phyloP scores from a whole-genome alignment of 176 grass and related monocot genomes.

The Carex kokanica region DNA sequence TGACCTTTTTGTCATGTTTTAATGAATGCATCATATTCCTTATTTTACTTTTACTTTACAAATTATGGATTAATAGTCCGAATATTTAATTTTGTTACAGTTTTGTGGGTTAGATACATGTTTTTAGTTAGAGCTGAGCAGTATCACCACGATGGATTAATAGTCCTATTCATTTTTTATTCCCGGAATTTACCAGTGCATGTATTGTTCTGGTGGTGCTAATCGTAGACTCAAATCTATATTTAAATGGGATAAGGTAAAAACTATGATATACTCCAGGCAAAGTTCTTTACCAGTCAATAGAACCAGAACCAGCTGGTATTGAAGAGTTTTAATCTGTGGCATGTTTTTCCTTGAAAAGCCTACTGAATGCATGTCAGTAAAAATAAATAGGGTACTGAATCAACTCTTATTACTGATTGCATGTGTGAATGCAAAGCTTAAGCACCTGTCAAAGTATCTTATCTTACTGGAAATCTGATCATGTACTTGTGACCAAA shows the following conservation, averaged over 20 bases:
- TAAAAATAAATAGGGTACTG: constrained; percentile 7
- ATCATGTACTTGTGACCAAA: constrained; percentile 21
- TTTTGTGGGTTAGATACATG: not conserved
- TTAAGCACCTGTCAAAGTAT: not conserved
- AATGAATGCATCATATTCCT: not conserved
- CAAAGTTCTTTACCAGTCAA: not conserved
- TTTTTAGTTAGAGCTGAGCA: not conserved
- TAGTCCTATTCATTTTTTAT: not conserved
- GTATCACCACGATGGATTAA: not conserved
- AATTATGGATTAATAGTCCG: not conserved
- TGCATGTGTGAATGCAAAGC: not conserved
- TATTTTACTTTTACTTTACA: not conserved
- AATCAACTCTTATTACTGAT: not conserved
- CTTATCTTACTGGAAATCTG: constrained; percentile 11
- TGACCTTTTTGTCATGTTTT: constrained; percentile 8
- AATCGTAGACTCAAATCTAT: not conserved
- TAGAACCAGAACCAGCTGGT: not conserved
- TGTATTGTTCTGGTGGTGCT: not conserved
- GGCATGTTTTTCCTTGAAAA: not conserved
- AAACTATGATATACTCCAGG: no score
- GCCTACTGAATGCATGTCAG: not conserved
- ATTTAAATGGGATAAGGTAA: not conserved
- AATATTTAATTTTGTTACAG: not conserved
- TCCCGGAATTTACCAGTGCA: not conserved
- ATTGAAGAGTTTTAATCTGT: not conserved